These are phyloP conservation scores for Boechera divaricarpa DNA, from an alignment of 345 rosid genomes.

Conservation along the genomic window DNA sequence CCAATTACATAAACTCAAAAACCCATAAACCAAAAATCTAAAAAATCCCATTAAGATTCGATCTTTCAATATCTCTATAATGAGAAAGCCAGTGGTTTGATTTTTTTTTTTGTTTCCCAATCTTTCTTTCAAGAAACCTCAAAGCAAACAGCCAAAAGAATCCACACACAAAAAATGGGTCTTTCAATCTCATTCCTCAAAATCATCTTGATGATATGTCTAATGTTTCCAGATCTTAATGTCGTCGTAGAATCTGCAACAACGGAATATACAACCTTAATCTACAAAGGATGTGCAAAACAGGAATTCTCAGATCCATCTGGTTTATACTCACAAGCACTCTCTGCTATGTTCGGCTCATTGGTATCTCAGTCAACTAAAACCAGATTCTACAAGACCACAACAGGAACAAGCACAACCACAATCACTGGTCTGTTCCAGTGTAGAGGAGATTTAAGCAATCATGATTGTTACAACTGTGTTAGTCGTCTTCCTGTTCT, in stretches of 20 bases:
- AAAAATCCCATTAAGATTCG: slow-evolving; percentile 33
- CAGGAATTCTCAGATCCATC: slow-evolving; percentile 83
- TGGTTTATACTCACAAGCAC: slow-evolving; percentile 84
- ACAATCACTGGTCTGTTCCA: slow-evolving; percentile 88
- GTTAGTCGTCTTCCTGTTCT: slow-evolving; percentile 85
- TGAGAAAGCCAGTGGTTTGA: slow-evolving; percentile 60
- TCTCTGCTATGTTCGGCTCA: slow-evolving; percentile 83
- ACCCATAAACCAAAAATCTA: slow-evolving; percentile 33
- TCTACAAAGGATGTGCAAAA: slow-evolving; percentile 91
- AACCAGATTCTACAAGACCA: slow-evolving; percentile 82
- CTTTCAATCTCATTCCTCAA: slow-evolving; percentile 44
- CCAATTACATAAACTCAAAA: slow-evolving; percentile 46
- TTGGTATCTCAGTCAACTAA: slow-evolving; percentile 83
- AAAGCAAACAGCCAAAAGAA: neutral
- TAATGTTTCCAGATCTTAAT: slow-evolving; percentile 45
- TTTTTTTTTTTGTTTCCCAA: slow-evolving; percentile 20
- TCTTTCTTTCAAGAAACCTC: slow-evolving; percentile 33
- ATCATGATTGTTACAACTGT: slow-evolving; percentile 85
- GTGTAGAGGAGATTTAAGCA: slow-evolving; percentile 85
- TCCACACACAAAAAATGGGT: slow-evolving; percentile 17
- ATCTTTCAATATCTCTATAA: slow-evolving; percentile 27
- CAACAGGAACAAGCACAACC: slow-evolving; percentile 74
- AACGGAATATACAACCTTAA: slow-evolving; percentile 66
- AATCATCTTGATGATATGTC: slow-evolving; percentile 43
- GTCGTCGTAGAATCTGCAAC: slow-evolving; percentile 59